A percentile compares a stretch with the other conserved stretches of the same genome.
phyloP scores from a whole-genome alignment of 1,139 yeast genomes.

The Lodderomyces pseudojiufengensis region DNA sequence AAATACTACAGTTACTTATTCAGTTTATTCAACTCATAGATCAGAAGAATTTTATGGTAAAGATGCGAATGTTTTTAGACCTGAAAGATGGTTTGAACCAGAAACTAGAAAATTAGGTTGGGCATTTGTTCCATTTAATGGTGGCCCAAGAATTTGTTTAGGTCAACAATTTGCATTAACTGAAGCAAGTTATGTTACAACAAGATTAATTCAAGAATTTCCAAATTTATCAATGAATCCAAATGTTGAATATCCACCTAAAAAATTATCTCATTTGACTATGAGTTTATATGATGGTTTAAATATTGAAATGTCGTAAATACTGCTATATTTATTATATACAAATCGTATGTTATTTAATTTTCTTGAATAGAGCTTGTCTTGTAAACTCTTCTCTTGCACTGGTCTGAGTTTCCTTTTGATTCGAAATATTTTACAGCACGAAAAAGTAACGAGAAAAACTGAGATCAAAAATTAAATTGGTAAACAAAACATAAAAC shows the following conservation, averaged over 20 bases:
- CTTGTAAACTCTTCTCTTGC: too few species aligned
- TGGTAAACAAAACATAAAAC: slow-evolving; percentile 1
- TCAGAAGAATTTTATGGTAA: slow-evolving; percentile 39
- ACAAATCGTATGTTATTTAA: too few species aligned
- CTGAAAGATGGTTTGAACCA: slow-evolving; percentile 49
- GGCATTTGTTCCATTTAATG: slow-evolving; percentile 55
- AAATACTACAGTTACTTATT: slow-evolving; percentile 37
- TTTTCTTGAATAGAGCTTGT: too few species aligned
- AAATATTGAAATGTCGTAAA: slow-evolving; percentile 15
- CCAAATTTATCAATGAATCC: slow-evolving; percentile 15
- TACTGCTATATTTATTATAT: too few species aligned
- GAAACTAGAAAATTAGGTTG: slow-evolving; percentile 38
- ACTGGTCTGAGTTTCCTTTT: too few species aligned
- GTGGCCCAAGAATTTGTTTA: slow-evolving; percentile 59
- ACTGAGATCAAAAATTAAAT: background rate
- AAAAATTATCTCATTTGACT: slow-evolving; percentile 32
- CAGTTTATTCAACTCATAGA: slow-evolving; percentile 43
- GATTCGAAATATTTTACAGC: too few species aligned
- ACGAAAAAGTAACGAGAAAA: too few species aligned
- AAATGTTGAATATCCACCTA: slow-evolving; percentile 29
- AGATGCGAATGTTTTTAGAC: slow-evolving; percentile 42
- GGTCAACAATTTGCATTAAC: slow-evolving; percentile 61
- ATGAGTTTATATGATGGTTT: slow-evolving; percentile 28
- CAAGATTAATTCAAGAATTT: slow-evolving; percentile 37
- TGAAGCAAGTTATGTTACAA: slow-evolving; percentile 48